Percentiles rank a stretch among this genome's conserved stretches.
phyloP scores from a whole-genome alignment of 2,329 filamentous ascomycete species.

The Blastomyces gilchristii region DNA sequence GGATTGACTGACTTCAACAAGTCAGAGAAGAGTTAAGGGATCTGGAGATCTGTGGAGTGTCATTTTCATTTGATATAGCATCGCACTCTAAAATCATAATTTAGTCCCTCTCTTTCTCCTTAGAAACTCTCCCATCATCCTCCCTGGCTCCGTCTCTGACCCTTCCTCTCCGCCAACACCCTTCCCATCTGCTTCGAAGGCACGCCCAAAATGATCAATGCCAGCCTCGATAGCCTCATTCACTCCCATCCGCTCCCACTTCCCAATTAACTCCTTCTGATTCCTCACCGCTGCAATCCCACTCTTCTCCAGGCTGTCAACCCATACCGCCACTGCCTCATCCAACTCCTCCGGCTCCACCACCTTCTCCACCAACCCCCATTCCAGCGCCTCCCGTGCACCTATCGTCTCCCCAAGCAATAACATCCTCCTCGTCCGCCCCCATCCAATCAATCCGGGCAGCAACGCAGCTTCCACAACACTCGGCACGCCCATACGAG shows the following conservation, averaged over 20 bases:
- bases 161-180: not conserved
- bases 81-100: not conserved
- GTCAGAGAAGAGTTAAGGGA: not conserved
- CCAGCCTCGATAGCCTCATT: slow-evolving; percentile 20
- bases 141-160: slow-evolving; percentile 6
- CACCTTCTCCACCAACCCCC: slow-evolving; percentile 31
- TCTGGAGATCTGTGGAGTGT: not conserved
- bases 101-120: slow-evolving; percentile 9
- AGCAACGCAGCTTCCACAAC: slow-evolving; percentile 33
- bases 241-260: slow-evolving; percentile 22
- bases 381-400: slow-evolving; percentile 24
- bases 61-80: not conserved
- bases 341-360: slow-evolving; percentile 23
- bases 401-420: slow-evolving; percentile 29
- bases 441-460: slow-evolving; percentile 30
- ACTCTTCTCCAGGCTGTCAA: slow-evolving; percentile 21
- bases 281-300: slow-evolving; percentile 24
- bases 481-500: slow-evolving; percentile 29
- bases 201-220: slow-evolving; percentile 21
- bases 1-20: not conserved
- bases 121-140: slow-evolving; percentile 12
- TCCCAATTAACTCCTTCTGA: slow-evolving; percentile 26
- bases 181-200: slow-evolving; percentile 14
- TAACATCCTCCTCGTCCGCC: slow-evolving; percentile 27
- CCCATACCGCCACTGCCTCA: slow-evolving; percentile 25